Evolutionary conservation across 2,329 filamentous ascomycete species (phyloP), one percentile per base, ranked within the genome.

Genomic region (Alternaria triticimaculans): DNA sequence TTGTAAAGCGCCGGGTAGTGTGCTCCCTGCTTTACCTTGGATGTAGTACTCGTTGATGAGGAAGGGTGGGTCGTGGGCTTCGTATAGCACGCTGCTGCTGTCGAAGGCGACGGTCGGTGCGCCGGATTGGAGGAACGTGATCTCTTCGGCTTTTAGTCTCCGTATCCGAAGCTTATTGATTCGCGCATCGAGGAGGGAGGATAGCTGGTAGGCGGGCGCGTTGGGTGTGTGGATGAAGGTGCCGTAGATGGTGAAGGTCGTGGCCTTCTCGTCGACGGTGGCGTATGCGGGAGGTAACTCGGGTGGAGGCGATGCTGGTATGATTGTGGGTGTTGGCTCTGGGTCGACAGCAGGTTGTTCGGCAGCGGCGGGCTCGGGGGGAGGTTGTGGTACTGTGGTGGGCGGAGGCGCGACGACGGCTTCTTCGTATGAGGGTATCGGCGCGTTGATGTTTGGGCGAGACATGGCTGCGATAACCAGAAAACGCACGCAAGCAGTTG

Each of bases 201-300:
- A 73, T n/a, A 76, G 62, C 9, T 76, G 74, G 57, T 75, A 76
- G 58, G 67, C 70, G 15, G 73, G 72, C 30, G 66, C 67, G 5
- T 63, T 55, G 14, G 70, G 67, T 1, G 64, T 73, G 58, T 74
- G 68, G 37, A 75, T 73, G 62, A 76, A 73, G 18, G 73, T 76
- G 25, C 68, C 68, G 59, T 67, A 66, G 41, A 76, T 70, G 25
- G 62, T 66, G 44, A 70, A 76, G 8, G 62, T 70, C 7, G 72
- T 75, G 41, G 72, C 66, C 44, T 66, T 64, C 3, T 66, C 44
- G 56, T 73, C 69, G 10, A 75, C 64, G 45, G 68, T 54, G 37
- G 73, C 66, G 50, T 75, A 76, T 10, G 71, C 63, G 12, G 74
- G 74, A 1, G 71, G 71, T 15, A 65, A 33, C 56, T 67, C 64